phyloP scores from a whole-genome alignment of 805 yeast species.

The Metschnikowia anglica region DNA sequence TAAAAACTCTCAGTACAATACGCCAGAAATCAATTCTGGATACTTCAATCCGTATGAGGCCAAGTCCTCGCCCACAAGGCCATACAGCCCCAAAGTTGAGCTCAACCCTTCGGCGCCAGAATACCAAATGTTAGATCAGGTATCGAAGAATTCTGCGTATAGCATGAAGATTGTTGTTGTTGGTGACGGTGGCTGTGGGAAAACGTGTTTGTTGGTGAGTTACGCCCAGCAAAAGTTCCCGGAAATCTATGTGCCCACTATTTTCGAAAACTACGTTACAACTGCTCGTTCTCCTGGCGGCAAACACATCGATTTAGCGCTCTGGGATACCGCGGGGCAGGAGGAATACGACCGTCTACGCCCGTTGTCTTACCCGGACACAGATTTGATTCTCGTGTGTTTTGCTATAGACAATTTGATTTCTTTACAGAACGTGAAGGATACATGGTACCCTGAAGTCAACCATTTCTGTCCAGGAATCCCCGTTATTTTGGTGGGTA shows the following conservation, averaged over 20 bases:
- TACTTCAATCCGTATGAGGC: constrained; percentile 22
- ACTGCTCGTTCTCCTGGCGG: constrained; percentile 70
- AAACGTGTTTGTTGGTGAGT: constrained; percentile 69
- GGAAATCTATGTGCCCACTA: constrained; percentile 72
- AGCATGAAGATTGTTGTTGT: constrained; percentile 69
- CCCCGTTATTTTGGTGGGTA: constrained; percentile 79
- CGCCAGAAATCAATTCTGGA: constrained; percentile 19
- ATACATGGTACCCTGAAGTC: constrained; percentile 87
- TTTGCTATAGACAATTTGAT: constrained; percentile 64
- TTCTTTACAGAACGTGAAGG: constrained; percentile 70
- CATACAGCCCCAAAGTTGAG: constrained; percentile 19
- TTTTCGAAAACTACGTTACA: constrained; percentile 75
- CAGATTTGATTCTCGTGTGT: constrained; percentile 71
- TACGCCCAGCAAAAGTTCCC: constrained; percentile 74
- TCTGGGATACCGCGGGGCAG: constrained; percentile 92
- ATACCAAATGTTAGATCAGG: constrained; percentile 29
- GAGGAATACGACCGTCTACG: constrained; percentile 81
- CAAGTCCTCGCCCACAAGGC: constrained; percentile 14
- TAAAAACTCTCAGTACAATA: constrained; percentile 10
- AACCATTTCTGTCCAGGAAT: constrained; percentile 76
- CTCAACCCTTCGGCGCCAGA: constrained; percentile 39
- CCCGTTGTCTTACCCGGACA: constrained; percentile 78
- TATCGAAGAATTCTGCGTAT: constrained; percentile 22
- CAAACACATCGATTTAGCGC: constrained; percentile 71
- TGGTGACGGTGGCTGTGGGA: constrained; percentile 92